Evolutionary conservation across 257 asterid species (phyloP), one percentile per base, ranked within the genome.

Genomic region (Petunia secreta): DNA sequence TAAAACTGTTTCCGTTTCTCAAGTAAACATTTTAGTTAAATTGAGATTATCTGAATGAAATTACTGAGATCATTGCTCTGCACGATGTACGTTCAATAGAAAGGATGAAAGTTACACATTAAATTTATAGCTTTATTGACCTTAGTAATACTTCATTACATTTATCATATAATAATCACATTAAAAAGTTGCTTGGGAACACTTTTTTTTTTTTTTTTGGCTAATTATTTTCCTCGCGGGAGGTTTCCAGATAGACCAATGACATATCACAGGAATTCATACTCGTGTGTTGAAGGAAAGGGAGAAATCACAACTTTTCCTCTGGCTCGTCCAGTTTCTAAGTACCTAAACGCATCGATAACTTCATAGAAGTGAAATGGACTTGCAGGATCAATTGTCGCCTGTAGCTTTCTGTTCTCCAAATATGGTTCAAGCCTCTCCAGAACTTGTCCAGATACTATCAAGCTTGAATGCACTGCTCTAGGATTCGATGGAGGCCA

Each of bases 301-400:
- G 83, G 78, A 10, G 87, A 88, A 8, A 92, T 80, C 76, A 90
- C 90, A 11, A 90, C 87, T 48, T 90, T 90, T 9, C 95, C 97
- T 80, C 88, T 83, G 8, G 93, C 95, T 69, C 97, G 84, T 44
- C 97, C 97, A n/a, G 97, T 90, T 78, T 92, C 97, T 4, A 92
- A 52, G 41, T 89, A 77, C 14, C 85, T 82, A 54, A 92, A 90
- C 60, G 95, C 97, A 63, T 83, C 59, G 3, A 85, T 38, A 65
- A 60, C 89, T 69, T 90, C 75, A 69, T 41, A 63, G 82, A 92
- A 90, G 74, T 78, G 79, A 73, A 84, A 82, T 44, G 93, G 93
- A 50, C 90, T 84, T 13, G 38, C 63, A 14, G 92, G 93, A 89
- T 92, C 95, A 81, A 92, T 71, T n/a, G 87, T 91, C 62, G 97